Percentiles rank a stretch among this genome's conserved stretches.
Conservation (phyloP, 164 flowering plant genomes). For the Euptelea pleiosperma region DNA sequence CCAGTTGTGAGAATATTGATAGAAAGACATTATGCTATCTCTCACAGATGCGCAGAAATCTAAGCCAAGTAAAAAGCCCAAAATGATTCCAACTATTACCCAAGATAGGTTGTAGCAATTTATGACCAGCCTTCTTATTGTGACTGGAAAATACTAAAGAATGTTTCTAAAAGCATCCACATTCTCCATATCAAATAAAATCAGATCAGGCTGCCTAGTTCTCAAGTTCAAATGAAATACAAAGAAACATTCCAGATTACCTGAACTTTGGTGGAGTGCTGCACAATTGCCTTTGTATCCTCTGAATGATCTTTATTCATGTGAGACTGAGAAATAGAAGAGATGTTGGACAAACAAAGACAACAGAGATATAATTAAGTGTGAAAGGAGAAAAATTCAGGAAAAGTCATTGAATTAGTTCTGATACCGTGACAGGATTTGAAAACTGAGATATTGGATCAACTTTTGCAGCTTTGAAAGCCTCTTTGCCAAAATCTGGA, state of each 20-base stretch:
- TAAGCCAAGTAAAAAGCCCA: too few species aligned
- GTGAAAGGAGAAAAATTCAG: background rate
- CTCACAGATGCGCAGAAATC: too few species aligned
- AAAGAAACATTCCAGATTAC: constrained; percentile 31
- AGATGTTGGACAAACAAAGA: background rate
- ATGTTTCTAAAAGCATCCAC: background rate
- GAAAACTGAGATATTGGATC: constrained; percentile 91
- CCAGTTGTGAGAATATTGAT: background rate
- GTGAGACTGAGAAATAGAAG: constrained; percentile 56
- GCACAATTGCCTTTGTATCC: constrained; percentile 83
- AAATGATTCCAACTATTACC: background rate
- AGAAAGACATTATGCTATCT: too few species aligned
- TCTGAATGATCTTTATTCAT: constrained; percentile 95
- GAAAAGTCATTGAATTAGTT: background rate
- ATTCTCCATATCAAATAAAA: background rate
- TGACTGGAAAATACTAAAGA: background rate
- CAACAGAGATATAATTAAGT: constrained; percentile 8
- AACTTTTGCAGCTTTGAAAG: constrained; percentile 65
- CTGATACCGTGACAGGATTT: constrained; percentile 69
- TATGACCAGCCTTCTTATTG: background rate
- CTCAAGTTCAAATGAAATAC: background rate
- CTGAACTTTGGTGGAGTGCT: constrained; percentile 53
- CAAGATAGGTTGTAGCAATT: background rate
- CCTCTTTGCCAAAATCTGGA: constrained; percentile 67
- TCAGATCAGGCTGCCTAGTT: background rate